Percentiles rank a stretch among this genome's conserved stretches.
Evolutionary conservation across 129 eudicot species (phyloP).

Genomic region (Chrysanthemum seticuspe): DNA sequence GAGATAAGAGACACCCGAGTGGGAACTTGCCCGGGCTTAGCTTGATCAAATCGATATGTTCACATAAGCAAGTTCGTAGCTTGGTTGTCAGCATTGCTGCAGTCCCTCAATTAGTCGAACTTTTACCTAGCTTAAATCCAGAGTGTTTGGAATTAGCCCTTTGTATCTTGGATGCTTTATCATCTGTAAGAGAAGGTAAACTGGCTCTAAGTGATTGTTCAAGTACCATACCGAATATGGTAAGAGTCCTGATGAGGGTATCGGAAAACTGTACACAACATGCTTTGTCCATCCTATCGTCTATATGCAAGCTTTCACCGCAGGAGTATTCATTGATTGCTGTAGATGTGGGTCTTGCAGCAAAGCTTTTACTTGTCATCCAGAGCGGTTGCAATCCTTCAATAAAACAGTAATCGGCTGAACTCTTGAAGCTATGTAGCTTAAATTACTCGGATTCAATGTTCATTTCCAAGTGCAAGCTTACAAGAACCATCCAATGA

Average conservation of each 20-base stretch:
- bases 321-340: constrained; percentile 47
- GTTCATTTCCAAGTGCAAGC: constrained; percentile 58
- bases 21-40: constrained; percentile 40
- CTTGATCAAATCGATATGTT: constrained; percentile 35
- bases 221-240: constrained; percentile 48
- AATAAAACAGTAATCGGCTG: constrained; percentile 46
- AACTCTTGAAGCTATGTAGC: constrained; percentile 55
- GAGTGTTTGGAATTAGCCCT: constrained; percentile 46
- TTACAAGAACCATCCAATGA: constrained; percentile 49
- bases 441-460: constrained; percentile 50
- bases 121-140: constrained; percentile 39
- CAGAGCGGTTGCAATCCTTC: constrained; percentile 54
- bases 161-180: constrained; percentile 36
- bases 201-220: constrained; percentile 47
- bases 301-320: constrained; percentile 48
- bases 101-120: constrained; percentile 41
- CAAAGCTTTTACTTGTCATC: constrained; percentile 52
- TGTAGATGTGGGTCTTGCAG: constrained; percentile 57
- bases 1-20: constrained; percentile 35
- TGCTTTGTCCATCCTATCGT: constrained; percentile 43
- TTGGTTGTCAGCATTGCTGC: constrained; percentile 44
- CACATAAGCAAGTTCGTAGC: constrained; percentile 34
- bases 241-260: constrained; percentile 44
- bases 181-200: constrained; percentile 40
- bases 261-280: constrained; percentile 47